Percentiles rank a stretch among this genome's conserved stretches.
phyloP scores from a whole-genome alignment of 129 eudicot genomes.

The Tanacetum coccineum region DNA sequence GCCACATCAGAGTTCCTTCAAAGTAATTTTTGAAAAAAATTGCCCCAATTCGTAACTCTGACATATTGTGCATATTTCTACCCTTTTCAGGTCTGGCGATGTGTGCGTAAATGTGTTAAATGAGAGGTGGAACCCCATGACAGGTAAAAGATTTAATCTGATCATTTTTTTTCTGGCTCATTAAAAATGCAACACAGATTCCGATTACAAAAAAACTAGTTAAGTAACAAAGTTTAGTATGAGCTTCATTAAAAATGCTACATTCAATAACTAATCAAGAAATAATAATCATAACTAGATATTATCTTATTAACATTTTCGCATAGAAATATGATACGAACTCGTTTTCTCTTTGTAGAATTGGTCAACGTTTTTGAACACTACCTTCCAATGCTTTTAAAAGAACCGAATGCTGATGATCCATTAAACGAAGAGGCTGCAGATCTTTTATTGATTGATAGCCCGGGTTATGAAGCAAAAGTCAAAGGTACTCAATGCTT shows the following conservation, averaged over 20 bases:
- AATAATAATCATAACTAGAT: too few relatives aligned
- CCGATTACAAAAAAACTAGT: too few relatives aligned
- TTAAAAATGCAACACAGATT: too few relatives aligned
- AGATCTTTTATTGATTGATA: background rate
- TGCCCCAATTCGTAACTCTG: background rate
- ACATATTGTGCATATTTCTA: background rate
- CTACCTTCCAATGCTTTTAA: background rate
- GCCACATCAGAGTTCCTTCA: background rate
- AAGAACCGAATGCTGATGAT: background rate
- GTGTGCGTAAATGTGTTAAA: background rate
- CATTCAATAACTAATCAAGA: background rate
- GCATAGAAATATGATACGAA: background rate
- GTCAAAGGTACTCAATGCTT: background rate
- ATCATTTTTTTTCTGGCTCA: background rate
- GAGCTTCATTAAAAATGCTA: too few relatives aligned
- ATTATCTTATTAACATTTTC: background rate
- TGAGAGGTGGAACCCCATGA: background rate
- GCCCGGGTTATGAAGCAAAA: background rate
- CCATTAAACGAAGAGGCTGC: constrained; percentile 1
- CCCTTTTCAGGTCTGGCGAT: background rate
- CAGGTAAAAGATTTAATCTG: background rate
- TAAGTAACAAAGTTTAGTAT: background rate
- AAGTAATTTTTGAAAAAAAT: background rate
- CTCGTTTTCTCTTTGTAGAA: background rate
- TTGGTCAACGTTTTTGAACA: background rate